A percentile compares a stretch with the other conserved stretches of the same genome.
phyloP scores from a whole-genome alignment of 768 basidiomycete genomes.

The Boletus bicolor region DNA sequence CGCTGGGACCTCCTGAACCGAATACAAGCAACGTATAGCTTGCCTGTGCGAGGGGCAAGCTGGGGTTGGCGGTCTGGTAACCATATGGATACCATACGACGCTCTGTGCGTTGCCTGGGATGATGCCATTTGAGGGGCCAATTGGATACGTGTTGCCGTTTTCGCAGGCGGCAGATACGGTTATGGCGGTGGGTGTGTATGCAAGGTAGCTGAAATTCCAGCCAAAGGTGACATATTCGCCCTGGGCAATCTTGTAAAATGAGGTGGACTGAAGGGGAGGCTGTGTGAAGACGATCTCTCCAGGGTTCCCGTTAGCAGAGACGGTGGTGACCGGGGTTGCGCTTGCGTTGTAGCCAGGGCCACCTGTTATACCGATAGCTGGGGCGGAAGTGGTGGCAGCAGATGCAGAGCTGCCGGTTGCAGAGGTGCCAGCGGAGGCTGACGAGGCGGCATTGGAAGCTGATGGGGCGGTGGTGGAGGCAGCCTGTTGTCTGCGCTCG shows the following conservation, averaged over 20 bases:
- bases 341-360: conserved; percentile 24
- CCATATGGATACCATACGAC: conserved; percentile 61
- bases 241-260: conserved; percentile 62
- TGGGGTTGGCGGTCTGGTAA: conserved; percentile 48
- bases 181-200: conserved; percentile 50
- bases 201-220: conserved; percentile 68
- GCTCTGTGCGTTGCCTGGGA: conserved; percentile 48
- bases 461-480: conserved; percentile 3
- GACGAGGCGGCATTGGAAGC: not conserved
- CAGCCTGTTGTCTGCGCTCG: conserved; percentile 26
- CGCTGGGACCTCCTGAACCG: conserved; percentile 53
- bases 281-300: conserved; percentile 51
- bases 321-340: conserved; percentile 24
- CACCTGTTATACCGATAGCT: conserved; percentile 25
- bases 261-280: conserved; percentile 58
- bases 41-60: conserved; percentile 56
- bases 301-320: conserved; percentile 37
- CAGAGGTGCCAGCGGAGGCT: conserved; percentile 1
- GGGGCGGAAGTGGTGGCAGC: not conserved
- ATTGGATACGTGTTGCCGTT: conserved; percentile 70
- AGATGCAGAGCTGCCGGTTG: not conserved
- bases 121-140: conserved; percentile 52
- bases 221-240: conserved; percentile 61
- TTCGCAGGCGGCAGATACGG: conserved; percentile 61
- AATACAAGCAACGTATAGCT: conserved; percentile 59